Evolutionary conservation across 2,329 filamentous ascomycete species (phyloP), one percentile per base, ranked within the genome.

Genomic region (Colletotrichum lupini): DNA sequence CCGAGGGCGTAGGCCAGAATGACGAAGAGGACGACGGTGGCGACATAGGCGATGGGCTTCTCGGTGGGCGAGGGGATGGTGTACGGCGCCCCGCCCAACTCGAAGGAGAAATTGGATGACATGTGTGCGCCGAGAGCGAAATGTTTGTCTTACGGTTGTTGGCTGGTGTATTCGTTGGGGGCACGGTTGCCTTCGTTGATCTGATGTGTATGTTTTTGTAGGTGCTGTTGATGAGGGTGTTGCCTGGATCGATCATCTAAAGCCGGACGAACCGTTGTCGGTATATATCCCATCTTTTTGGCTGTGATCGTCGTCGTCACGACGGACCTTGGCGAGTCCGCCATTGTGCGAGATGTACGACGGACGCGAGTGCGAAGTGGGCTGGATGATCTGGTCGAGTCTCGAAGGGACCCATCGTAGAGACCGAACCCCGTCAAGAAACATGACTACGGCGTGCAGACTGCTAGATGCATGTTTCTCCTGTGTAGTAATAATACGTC

Each of bases 41-140:
- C 42, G 42, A 72, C 19, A 22, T 72, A 64, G 4, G 65, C 37
- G 14, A 64, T 46, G 5, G 69, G 69, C 24, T 63, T 55, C 3
- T 69, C 69, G 8, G 53, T n/a, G 7, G 69, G 69, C 35, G 30
- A 69, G 16, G 69, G 65, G 26, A 69, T 64, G 7, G 64, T 63
- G 52, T 68, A 68, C 14, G 52, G 1, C 19, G 64, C 37, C 22
- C 62, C 24, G 6, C 65, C 58, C 52, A 68, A 11, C 5, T 72
- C 58, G 37, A 58, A 30, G 11, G 58, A 28, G 19, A 24, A 2
- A 19, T 63, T 14, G 14, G 30, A 72, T 42, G 65, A 42, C 69
- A 68, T 72, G 28, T 49, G 7, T 49, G 19, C 19, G 49, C 30
- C 52, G 7, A 16, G 26, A 6, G n/a, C 9, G 22, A 49, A n/a